Conservation (phyloP, 148 eudicot genomes). For the Cornus suecica region DNA sequence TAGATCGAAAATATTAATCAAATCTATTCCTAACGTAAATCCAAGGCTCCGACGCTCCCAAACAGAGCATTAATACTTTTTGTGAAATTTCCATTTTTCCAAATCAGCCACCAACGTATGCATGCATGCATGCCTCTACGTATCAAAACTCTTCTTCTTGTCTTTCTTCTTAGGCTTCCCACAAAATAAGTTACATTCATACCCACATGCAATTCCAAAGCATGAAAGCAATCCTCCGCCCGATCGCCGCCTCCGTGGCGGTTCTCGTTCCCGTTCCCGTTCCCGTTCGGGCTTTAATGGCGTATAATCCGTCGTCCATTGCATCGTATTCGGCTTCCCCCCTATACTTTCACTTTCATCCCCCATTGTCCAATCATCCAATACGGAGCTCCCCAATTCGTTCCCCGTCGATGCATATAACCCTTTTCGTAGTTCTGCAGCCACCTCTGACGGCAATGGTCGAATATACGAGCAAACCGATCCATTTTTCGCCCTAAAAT, state of each 20-base stretch:
- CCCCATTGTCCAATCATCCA: slow-evolving; percentile 15
- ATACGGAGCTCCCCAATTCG: slow-evolving; percentile 11
- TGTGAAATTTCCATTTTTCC: too few relatives aligned
- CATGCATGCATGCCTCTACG: too few relatives aligned
- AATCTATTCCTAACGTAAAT: too few relatives aligned
- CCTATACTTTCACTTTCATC: background rate
- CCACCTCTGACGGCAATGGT: slow-evolving; percentile 14
- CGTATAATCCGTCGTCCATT: background rate
- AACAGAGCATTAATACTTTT: too few relatives aligned
- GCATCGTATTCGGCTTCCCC: background rate
- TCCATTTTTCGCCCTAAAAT: background rate
- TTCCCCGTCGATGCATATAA: background rate
- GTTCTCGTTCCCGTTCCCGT: background rate
- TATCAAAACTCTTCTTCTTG: slow-evolving; percentile 4
- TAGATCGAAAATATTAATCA: too few relatives aligned
- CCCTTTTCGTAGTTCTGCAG: slow-evolving; percentile 5
- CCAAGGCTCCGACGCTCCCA: too few relatives aligned
- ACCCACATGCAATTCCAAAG: slow-evolving; percentile 24
- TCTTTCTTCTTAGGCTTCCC: slow-evolving; percentile 17
- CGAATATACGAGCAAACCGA: slow-evolving; percentile 1
- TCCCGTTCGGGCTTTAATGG: background rate
- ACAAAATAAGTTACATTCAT: slow-evolving; percentile 27
- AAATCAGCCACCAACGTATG: too few relatives aligned
- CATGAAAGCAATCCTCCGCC: slow-evolving; percentile 30
- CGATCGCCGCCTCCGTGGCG: background rate